Percentiles rank a stretch among this genome's conserved stretches.
These are phyloP conservation scores for Monosporascus sp. DNA, from an alignment of 2,329 filamentous ascomycete genomes.

Conservation along the genomic window DNA sequence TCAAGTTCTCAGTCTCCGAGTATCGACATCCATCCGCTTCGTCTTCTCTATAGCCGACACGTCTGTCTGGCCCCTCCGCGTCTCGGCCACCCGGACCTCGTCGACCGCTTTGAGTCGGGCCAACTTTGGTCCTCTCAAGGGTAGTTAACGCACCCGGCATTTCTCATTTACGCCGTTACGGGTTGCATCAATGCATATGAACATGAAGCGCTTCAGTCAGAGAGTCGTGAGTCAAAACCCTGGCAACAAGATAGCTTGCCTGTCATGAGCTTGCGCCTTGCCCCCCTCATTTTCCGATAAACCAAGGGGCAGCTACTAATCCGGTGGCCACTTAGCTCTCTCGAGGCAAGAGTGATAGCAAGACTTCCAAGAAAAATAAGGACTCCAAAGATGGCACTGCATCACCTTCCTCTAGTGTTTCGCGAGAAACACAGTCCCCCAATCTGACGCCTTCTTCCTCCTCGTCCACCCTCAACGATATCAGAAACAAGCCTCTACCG, in stretches of 20 bases:
- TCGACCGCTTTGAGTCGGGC: not conserved
- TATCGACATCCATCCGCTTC: not conserved
- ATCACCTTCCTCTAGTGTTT: constrained; percentile 60
- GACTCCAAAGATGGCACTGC: constrained; percentile 71
- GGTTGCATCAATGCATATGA: constrained; percentile 5
- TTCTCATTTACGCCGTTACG: not conserved
- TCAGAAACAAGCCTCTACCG: constrained; percentile 74
- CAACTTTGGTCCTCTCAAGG: not conserved
- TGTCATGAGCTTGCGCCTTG: constrained; percentile 2
- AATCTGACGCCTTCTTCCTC: constrained; percentile 80
- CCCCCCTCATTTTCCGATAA: not conserved
- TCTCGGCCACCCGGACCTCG: not conserved
- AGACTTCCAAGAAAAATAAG: constrained; percentile 74
- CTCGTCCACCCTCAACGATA: constrained; percentile 78
- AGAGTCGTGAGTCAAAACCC: constrained; percentile 71
- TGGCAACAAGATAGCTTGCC: constrained; percentile 5
- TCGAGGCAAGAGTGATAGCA: constrained; percentile 80
- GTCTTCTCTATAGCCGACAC: not conserved
- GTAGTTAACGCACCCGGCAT: not conserved
- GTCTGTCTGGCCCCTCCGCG: not conserved
- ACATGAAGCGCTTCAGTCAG: constrained; percentile 96
- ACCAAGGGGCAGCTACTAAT: constrained; percentile 40
- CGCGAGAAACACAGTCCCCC: constrained; percentile 56
- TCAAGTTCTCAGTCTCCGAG: not conserved
- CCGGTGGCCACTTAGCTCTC: constrained; percentile 66